Evolutionary conservation across 805 yeast species (phyloP), one percentile per base, ranked within the genome.

Genomic region (Metschnikowia lunata): DNA sequence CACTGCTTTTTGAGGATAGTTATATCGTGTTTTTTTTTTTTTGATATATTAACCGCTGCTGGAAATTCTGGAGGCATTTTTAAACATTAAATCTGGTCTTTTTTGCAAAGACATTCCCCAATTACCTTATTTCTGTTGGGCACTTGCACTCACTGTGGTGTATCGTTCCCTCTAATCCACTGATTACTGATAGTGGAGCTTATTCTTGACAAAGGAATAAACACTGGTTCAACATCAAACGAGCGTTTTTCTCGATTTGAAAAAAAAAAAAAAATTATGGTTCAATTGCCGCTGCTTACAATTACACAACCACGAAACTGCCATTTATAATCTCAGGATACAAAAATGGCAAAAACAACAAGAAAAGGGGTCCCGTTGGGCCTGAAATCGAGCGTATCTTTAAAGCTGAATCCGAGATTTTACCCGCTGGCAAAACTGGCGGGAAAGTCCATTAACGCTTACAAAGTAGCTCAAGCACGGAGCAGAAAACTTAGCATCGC

Each of bases 401-500:
- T 43, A 23, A 49, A 42, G 37, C 50, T 32, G 51, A 41, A 44
- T 39, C 54, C 54, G 29, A 45, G 41, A 37, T 38, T 43, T 23
- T 43, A 48, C 39, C 40, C 44, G 13, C 36, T 52, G 30, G 45
- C 49, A 15, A 46, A 43, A 6, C 34, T 42, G 28, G 70, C 69
- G 1, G 73, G 74, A 13, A 69, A 69, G 53, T 61, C 61, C 34
- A 45, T 66, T 37, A 60, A 58, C 34, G 49, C 56, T 18, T 59
- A 62, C 48, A 34, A 53, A 50, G 38, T 39, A 40, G 43, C 43
- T 46, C 52, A 44, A 11, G 34, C 37, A 28, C 47, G 39, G 33
- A 48, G 46, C 36, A 41, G 72, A 40, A 48, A 71, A 37, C 63
- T 69, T 43, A 67, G 72, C 50, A 57, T 70, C 12, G 71, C 60